A percentile compares a stretch with the other conserved stretches of the same genome.
Evolutionary conservation across 2,329 filamentous ascomycete species (phyloP).

Genomic region (Gnomoniopsis sp.): DNA sequence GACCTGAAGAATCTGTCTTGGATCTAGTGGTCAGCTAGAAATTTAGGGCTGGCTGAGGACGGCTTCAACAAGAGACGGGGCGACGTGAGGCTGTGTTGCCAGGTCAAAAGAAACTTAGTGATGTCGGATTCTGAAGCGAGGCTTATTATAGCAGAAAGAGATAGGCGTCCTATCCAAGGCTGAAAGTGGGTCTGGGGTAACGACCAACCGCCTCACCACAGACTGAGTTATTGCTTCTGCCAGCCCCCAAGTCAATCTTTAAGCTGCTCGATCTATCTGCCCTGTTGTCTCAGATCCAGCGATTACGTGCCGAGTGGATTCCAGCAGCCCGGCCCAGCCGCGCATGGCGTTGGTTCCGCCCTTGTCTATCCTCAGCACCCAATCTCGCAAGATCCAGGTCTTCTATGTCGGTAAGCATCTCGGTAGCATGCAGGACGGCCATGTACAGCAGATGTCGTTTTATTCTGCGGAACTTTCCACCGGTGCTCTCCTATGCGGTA

Average conservation of each 20-base stretch:
- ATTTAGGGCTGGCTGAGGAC: not conserved
- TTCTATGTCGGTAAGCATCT: no score
- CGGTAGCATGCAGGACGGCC: not conserved
- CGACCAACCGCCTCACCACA: not conserved
- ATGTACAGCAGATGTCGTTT: not conserved
- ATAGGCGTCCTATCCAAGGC: not conserved
- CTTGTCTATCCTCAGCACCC: no score
- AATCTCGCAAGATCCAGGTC: not conserved
- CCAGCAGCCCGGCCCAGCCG: no score
- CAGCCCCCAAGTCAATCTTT: not conserved
- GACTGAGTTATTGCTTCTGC: not conserved
- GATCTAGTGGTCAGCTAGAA: not conserved
- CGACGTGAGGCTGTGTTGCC: not conserved
- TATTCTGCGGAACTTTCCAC: not conserved
- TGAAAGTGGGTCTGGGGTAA: not conserved
- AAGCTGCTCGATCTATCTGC: not conserved
- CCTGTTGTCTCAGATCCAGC: not conserved
- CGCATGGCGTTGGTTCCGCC: no score
- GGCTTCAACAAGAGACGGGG: not conserved
- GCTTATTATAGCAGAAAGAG: not conserved
- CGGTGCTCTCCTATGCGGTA: not conserved
- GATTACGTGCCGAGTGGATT: not conserved
- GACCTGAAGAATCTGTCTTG: not conserved
- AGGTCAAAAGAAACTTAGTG: not conserved
- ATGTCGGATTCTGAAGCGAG: not conserved